Evolutionary conservation across 805 yeast genomes (phyloP).

Genomic region (Saccharomycopsis amapae): DNA sequence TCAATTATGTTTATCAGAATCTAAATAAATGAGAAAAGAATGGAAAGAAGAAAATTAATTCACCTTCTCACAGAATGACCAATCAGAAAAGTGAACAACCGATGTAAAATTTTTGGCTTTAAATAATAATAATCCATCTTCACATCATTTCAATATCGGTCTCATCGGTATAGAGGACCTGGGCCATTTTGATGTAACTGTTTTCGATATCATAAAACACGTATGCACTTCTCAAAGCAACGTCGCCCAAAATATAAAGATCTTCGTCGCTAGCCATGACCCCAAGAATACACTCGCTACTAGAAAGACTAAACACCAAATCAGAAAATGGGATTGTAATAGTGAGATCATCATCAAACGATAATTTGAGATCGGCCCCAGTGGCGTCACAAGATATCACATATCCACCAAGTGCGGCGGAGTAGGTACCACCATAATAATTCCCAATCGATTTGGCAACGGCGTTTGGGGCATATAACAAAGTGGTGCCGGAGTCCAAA

Average conservation of each 20-base stretch:
- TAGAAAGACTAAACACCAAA: not conserved
- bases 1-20: too few species aligned
- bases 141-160: slow-evolving; percentile 25
- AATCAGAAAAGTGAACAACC: too few species aligned
- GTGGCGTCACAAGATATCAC: slow-evolving; percentile 7
- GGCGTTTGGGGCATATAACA: slow-evolving; percentile 39
- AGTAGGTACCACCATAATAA: slow-evolving; percentile 25
- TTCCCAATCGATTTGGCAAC: slow-evolving; percentile 23
- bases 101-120: too few species aligned
- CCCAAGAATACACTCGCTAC: not conserved
- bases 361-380: slow-evolving; percentile 22
- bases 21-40: too few species aligned
- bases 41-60: too few species aligned
- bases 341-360: slow-evolving; percentile 30
- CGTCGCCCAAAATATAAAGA: not conserved
- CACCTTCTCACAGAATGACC: too few species aligned
- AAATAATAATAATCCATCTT: too few species aligned
- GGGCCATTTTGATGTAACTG: slow-evolving; percentile 38
- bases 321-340: slow-evolving; percentile 45
- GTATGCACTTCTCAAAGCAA: slow-evolving; percentile 41
- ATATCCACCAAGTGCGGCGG: slow-evolving; percentile 4
- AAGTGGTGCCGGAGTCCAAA: slow-evolving; percentile 51
- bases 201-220: slow-evolving; percentile 47
- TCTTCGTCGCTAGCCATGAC: not conserved
- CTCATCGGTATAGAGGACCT: slow-evolving; percentile 30